Conservation (phyloP, 2,329 filamentous ascomycete genomes). For the Botrytis fabae region DNA sequence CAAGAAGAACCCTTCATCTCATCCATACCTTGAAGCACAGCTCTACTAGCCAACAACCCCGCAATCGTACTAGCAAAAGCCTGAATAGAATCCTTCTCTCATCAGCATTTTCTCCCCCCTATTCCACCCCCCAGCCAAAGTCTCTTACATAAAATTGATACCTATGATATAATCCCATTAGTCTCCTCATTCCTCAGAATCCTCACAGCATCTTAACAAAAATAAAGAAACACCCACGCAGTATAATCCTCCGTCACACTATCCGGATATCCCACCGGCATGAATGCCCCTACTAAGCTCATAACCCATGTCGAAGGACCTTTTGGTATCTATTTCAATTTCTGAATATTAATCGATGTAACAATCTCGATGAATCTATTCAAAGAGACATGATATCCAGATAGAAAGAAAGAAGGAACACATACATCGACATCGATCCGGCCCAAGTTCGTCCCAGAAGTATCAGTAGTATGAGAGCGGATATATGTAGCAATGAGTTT, state of each 20-base stretch:
- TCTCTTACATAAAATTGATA: conserved; percentile 65
- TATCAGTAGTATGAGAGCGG: not conserved
- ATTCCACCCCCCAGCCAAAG: not conserved
- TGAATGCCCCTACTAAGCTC: conserved; percentile 58
- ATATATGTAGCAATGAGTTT: conserved; percentile 40
- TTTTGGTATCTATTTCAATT: conserved; percentile 31
- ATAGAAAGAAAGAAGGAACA: not conserved
- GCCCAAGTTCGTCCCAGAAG: not conserved
- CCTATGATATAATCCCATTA: conserved; percentile 42
- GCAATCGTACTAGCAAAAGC: conserved; percentile 67
- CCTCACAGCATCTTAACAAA: not conserved
- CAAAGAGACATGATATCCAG: not conserved
- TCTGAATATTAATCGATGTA: not conserved
- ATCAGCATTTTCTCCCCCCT: conserved; percentile 2
- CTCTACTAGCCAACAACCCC: conserved; percentile 62
- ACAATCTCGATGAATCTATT: not conserved
- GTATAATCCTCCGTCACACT: conserved; percentile 72
- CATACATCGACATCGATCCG: conserved; percentile 37
- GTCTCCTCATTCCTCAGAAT: not conserved
- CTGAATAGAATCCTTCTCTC: conserved; percentile 57
- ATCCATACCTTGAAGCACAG: conserved; percentile 61
- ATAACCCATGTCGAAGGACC: conserved; percentile 34
- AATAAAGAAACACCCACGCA: conserved; percentile 48
- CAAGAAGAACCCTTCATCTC: not conserved
- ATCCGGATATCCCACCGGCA: conserved; percentile 68